These are phyloP conservation scores for Solanum bulbocastanum DNA, from an alignment of 257 asterid species.

Conservation along the genomic window DNA sequence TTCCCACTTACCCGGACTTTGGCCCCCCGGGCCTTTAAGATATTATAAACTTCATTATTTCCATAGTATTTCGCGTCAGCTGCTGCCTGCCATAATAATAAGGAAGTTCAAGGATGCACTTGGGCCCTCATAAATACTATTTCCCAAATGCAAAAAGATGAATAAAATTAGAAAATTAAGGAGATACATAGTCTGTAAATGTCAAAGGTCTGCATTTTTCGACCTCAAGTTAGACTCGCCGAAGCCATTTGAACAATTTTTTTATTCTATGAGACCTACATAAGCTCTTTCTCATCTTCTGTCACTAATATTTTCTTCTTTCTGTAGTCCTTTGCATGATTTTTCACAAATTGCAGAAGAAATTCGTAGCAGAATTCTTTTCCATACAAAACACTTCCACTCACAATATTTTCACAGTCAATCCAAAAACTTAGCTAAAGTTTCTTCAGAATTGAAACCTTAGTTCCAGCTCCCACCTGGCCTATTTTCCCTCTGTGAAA, in stretches of 20 bases:
- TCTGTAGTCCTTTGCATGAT: not conserved
- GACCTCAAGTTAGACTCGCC: not conserved
- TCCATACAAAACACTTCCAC: not conserved
- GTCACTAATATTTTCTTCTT: not conserved
- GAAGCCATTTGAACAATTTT: not conserved
- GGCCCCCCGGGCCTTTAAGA: constrained; percentile 94
- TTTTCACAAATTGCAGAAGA: not conserved
- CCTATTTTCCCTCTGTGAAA: not conserved
- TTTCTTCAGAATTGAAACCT: not conserved
- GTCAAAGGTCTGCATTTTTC: not conserved
- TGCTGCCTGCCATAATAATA: constrained; percentile 56
- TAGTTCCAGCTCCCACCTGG: not conserved
- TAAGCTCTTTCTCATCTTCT: not conserved
- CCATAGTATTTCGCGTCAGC: constrained; percentile 98
- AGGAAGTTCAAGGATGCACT: not conserved
- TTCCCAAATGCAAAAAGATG: not conserved
- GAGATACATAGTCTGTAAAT: not conserved
- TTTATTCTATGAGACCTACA: not conserved
- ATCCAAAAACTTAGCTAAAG: not conserved
- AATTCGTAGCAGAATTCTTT: not conserved
- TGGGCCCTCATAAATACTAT: not conserved
- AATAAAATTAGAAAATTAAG: not conserved
- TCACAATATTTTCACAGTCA: not conserved
- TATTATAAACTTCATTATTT: constrained; percentile 60
- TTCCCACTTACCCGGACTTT: constrained; percentile 58